phyloP scores from a whole-genome alignment of 371 early-diverging fungal species.

The Sporodiniella umbellata region DNA sequence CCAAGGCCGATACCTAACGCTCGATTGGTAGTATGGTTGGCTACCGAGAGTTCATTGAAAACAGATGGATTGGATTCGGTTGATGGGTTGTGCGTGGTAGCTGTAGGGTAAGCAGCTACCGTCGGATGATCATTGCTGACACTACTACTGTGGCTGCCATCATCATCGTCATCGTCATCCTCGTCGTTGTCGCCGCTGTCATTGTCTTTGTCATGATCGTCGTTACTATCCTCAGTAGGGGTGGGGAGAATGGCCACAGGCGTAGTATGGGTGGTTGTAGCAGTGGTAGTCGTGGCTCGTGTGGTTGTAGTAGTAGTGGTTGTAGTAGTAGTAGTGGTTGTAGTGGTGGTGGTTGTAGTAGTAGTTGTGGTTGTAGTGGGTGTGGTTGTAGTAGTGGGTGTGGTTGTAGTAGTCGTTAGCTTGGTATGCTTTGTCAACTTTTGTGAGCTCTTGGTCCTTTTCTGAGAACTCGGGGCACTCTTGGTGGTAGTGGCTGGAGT shows the following conservation, averaged over 20 bases:
- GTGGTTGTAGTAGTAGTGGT: not conserved
- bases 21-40: conserved; percentile 19
- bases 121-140: not conserved
- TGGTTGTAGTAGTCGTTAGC: not conserved
- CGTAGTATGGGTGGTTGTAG: not conserved
- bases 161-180: not conserved
- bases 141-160: not conserved
- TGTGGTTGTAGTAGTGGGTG: not conserved
- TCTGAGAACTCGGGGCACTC: not conserved
- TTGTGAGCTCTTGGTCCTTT: too few relatives aligned
- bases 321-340: not conserved
- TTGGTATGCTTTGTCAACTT: too few relatives aligned
- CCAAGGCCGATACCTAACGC: conserved; percentile 33
- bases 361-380: not conserved
- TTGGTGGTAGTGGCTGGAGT: not conserved
- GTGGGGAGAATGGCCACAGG: not conserved
- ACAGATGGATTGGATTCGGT: not conserved
- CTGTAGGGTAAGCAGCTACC: not conserved
- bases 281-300: not conserved
- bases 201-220: not conserved
- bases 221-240: not conserved
- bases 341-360: not conserved
- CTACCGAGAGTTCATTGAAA: conserved; percentile 20
- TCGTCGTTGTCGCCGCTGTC: not conserved
- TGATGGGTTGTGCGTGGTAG: not conserved